Percentiles rank a stretch among this genome's conserved stretches.
phyloP scores from a whole-genome alignment of 148 eudicot species.

The Dianthus caryophyllus region DNA sequence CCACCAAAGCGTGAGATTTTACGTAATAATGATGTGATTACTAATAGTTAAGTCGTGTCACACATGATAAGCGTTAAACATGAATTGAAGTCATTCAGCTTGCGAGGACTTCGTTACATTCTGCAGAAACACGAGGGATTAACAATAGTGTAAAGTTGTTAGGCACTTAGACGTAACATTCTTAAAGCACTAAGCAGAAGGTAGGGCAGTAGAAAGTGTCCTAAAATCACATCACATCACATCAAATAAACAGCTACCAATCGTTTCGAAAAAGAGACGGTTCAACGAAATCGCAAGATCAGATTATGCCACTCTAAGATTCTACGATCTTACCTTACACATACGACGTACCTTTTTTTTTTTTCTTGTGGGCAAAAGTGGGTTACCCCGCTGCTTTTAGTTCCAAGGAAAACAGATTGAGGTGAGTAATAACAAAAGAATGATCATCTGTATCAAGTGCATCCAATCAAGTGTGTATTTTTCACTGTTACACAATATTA shows the following conservation, averaged over 20 bases:
- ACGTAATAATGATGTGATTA: too few relatives aligned
- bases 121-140: background rate
- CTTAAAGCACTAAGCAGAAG: too few relatives aligned
- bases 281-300: constrained; percentile 9
- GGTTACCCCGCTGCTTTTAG: too few relatives aligned
- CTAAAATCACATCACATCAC: background rate
- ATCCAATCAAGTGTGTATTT: background rate
- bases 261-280: background rate
- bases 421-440: constrained; percentile 8
- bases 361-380: too few relatives aligned
- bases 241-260: background rate
- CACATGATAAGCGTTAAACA: too few relatives aligned
- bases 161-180: too few relatives aligned
- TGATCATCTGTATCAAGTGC: constrained; percentile 1
- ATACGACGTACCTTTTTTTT: too few relatives aligned
- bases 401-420: constrained; percentile 16
- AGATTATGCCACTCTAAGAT: constrained; percentile 12
- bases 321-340: constrained; percentile 15
- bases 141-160: background rate
- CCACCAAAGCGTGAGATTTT: too few relatives aligned
- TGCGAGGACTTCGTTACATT: too few relatives aligned
- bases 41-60: too few relatives aligned
- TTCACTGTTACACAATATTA: too few relatives aligned
- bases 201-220: background rate
- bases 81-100: too few relatives aligned